Base-by-base conservation (phyloP, 208 protist genomes). In the Trypanosoma congolense region DNA sequence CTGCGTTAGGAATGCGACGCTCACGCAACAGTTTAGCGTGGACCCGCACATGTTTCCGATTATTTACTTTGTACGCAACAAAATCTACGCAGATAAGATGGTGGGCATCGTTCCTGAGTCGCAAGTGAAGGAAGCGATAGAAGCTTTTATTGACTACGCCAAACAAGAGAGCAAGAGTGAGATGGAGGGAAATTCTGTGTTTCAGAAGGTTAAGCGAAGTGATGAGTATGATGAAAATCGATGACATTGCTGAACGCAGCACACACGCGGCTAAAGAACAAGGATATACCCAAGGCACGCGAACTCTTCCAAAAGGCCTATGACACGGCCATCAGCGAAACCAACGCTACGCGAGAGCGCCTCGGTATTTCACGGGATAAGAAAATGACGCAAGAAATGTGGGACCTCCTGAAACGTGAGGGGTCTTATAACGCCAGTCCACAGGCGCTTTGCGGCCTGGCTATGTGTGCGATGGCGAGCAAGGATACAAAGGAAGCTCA, bases 191-290 rank as follows among this genome's bases (percentile, higher is more conserved):
- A 74, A 70, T 28, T 70, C 73, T 4, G 43, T 77, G n/a, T 75
- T 73, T 21, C 61, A 85, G 16, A 74, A 81, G 28, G 50, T 87
- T 21, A 82, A 87, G 42, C 70, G 74, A 9, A 66, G 22, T 25
- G 86, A 93, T 73, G 76, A 88, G 52, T 77, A 90, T 60, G 87
- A 94, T 38, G 87, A 94, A 49, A 94, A 94, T 56, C 83, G 33
- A 84, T 90, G 75, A 94, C 87, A 19, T 64, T 94, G 19, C 64
- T 94, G 43, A 66, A 77, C 16, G 63, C 70, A 1, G 87, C 83
- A 2, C 79, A 83, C 47, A 65, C 61, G n/a, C 70, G 82, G 56
- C 54, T 91, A 45, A 70, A 83, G 47, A 65, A 71, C 6, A 87
- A 83, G n/a, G 80, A 94, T 0, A 59, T 88, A 2, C 48, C 46